A percentile compares a stretch with the other conserved stretches of the same genome.
Conservation (phyloP, 225 moss, liverwort and hornwort species). For the Bryum argenteum region DNA sequence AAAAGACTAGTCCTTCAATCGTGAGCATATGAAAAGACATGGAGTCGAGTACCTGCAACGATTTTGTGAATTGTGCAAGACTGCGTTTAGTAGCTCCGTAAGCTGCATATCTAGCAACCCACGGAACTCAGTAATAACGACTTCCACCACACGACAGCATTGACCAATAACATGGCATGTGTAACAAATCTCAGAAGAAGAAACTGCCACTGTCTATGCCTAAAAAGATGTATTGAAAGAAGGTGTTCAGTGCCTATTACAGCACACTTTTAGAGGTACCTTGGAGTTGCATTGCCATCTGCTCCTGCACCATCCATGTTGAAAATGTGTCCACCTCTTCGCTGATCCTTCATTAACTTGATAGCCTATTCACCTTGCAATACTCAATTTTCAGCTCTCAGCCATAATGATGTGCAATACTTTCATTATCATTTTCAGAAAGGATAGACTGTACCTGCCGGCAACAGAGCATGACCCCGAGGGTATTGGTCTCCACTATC, state of each 20-base stretch:
- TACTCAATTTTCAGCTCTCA: slow-evolving; percentile 1
- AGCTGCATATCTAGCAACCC: slow-evolving; percentile 76
- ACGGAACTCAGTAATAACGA: slow-evolving; percentile 20
- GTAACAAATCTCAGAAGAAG: too few relatives aligned
- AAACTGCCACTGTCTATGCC: too few relatives aligned
- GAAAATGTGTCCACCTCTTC: slow-evolving; percentile 91
- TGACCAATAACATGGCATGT: not conserved
- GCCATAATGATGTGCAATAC: not conserved
- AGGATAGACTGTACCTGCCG: slow-evolving; percentile 69
- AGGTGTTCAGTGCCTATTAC: too few relatives aligned
- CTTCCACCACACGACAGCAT: not conserved
- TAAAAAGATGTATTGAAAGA: too few relatives aligned
- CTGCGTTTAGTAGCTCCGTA: slow-evolving; percentile 99
- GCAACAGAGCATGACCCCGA: slow-evolving; percentile 98
- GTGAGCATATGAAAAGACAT: not conserved
- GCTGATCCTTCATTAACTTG: slow-evolving; percentile 73
- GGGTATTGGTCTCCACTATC: slow-evolving; percentile 96
- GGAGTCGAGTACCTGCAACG: slow-evolving; percentile 65
- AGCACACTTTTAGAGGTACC: slow-evolving; percentile 36
- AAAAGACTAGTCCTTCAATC: slow-evolving; percentile 1
- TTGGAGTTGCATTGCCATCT: slow-evolving; percentile 96
- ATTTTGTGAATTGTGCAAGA: slow-evolving; percentile 94
- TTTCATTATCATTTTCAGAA: not conserved
- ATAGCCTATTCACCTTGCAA: slow-evolving; percentile 63
- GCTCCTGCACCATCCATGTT: slow-evolving; percentile 99